A percentile compares a stretch with the other conserved stretches of the same genome.
phyloP scores from a whole-genome alignment of 139 green algal genomes.

The Tetratostichococcus sp. region DNA sequence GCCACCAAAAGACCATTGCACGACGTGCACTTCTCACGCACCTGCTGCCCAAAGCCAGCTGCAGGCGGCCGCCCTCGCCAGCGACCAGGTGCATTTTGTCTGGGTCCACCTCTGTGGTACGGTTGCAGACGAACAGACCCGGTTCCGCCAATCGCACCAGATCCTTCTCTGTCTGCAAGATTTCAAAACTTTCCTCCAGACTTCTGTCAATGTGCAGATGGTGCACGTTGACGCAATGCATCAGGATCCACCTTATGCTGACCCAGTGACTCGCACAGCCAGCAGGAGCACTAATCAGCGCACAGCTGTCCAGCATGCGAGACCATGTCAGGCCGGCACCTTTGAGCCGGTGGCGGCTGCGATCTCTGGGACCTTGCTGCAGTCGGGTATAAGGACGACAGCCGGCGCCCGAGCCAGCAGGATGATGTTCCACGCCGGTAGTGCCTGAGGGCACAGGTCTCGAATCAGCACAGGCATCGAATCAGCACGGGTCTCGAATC shows the following conservation, averaged over 20 bases:
- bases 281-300: no score
- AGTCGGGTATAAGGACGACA: constrained; percentile 55
- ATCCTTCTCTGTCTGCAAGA: constrained; percentile 56
- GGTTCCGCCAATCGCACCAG: constrained; percentile 38
- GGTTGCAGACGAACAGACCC: constrained; percentile 65
- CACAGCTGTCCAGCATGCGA: no score
- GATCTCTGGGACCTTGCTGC: constrained; percentile 31
- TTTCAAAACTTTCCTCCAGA: background rate
- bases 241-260: no score
- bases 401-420: constrained; percentile 49
- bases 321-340: no score
- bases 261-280: no score
- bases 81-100: constrained; percentile 41
- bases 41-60: constrained; percentile 28
- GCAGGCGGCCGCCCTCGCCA: constrained; percentile 9
- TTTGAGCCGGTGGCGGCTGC: constrained; percentile 29
- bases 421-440: constrained; percentile 69
- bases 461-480: no score
- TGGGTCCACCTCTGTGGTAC: constrained; percentile 1
- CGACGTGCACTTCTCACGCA: no score
- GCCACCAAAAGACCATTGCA: no score
- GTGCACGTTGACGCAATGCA: no score
- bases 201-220: no score
- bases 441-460: no score
- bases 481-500: no score